Conservation (phyloP, 2,329 filamentous ascomycete species). For the Stemphylium vesicarium region DNA sequence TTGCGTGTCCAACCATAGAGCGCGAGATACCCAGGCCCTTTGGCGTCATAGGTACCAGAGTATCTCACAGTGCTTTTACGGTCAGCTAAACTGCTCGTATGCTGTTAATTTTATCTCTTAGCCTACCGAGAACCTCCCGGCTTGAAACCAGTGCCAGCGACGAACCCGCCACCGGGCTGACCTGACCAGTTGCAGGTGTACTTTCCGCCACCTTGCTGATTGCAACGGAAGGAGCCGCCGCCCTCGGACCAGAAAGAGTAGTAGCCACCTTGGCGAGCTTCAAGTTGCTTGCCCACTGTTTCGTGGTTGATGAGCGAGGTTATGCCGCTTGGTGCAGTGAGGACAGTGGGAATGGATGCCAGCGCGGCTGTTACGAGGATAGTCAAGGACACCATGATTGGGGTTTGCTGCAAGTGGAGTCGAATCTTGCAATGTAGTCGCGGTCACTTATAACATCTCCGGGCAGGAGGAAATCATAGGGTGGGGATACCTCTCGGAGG, state of each 20-base stretch:
- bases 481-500: too few species aligned
- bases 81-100: background rate
- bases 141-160: conserved; percentile 40
- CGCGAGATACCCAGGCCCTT: conserved; percentile 40
- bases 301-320: conserved; percentile 8
- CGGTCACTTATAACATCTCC: too few species aligned
- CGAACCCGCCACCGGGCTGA: conserved; percentile 19
- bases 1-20: conserved; percentile 63
- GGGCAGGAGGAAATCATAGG: too few species aligned
- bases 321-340: conserved; percentile 4
- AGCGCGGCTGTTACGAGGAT: conserved; percentile 1
- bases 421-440: background rate
- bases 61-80: conserved; percentile 25
- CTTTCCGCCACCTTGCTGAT: conserved; percentile 26
- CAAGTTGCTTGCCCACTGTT: conserved; percentile 15
- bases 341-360: background rate
- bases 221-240: conserved; percentile 32
- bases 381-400: conserved; percentile 9
- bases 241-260: conserved; percentile 67
- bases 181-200: conserved; percentile 31
- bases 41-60: conserved; percentile 28
- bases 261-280: conserved; percentile 45
- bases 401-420: background rate
- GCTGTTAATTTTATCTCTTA: too few species aligned
- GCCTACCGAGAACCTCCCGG: conserved; percentile 43